Evolutionary conservation across 345 rosid genomes (phyloP).

Genomic region (Linum trigynum): DNA sequence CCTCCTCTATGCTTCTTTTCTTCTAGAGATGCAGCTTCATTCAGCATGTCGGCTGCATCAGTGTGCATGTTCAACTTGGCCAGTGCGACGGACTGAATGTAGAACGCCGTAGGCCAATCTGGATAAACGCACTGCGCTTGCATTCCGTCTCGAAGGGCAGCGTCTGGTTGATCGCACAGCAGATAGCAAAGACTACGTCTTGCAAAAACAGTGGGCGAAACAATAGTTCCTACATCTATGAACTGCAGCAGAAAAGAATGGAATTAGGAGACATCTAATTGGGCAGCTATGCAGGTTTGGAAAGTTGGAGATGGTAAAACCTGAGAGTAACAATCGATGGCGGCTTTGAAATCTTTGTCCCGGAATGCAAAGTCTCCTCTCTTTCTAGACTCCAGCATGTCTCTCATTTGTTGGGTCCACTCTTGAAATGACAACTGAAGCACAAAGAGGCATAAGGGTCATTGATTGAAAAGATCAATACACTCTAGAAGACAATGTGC

Average conservation of each 20-base stretch:
- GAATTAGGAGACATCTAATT: not conserved
- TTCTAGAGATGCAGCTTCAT: conserved; percentile 76
- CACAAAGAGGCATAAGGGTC: conserved; percentile 12
- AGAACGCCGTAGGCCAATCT: conserved; percentile 92
- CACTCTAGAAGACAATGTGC: not conserved
- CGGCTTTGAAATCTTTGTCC: conserved; percentile 88
- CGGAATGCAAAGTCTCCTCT: conserved; percentile 91
- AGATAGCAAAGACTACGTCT: conserved; percentile 87
- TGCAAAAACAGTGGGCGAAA: conserved; percentile 86
- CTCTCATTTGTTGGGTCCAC: conserved; percentile 98
- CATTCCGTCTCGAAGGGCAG: conserved; percentile 93
- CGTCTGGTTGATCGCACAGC: conserved; percentile 74
- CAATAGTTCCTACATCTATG: conserved; percentile 76
- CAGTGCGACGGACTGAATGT: conserved; percentile 97
- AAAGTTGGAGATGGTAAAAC: conserved; percentile 16
- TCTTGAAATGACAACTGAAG: conserved; percentile 88
- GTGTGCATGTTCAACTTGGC: conserved; percentile 91
- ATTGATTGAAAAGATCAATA: not conserved
- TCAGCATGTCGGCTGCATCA: conserved; percentile 91
- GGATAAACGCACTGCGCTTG: conserved; percentile 83
- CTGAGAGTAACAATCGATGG: conserved; percentile 92
- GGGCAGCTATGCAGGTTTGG: no score
- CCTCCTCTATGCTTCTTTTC: conserved; percentile 68
- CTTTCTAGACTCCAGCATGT: conserved; percentile 85
- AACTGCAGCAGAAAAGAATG: conserved; percentile 39